phyloP scores from a whole-genome alignment of 2,329 filamentous ascomycete species.

The Colletotrichum karsti region DNA sequence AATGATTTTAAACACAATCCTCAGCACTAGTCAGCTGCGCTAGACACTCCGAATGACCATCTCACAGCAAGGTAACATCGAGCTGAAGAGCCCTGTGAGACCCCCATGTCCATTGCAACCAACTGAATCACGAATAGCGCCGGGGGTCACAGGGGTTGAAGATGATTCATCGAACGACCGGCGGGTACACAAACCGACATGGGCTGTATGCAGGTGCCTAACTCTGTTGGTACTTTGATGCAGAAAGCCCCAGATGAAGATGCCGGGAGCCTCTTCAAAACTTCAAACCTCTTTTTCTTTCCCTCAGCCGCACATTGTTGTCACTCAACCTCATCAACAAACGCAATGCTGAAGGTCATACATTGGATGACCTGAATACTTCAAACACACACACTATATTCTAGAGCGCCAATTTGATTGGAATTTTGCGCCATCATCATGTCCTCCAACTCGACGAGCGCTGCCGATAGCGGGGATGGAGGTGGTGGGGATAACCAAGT shows the following conservation, averaged over 20 bases:
- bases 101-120: background rate
- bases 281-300: background rate
- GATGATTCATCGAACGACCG: background rate
- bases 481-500: background rate
- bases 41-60: background rate
- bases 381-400: too few species aligned
- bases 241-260: background rate
- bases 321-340: too few species aligned
- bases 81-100: background rate
- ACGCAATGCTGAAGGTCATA: background rate
- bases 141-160: background rate
- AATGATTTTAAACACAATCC: background rate
- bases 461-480: background rate
- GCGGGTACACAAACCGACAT: background rate
- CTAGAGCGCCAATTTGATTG: background rate
- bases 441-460: background rate
- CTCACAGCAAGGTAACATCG: background rate
- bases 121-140: background rate
- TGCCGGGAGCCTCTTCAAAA: background rate
- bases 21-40: background rate
- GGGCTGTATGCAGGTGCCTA: constrained; percentile 5
- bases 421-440: background rate
- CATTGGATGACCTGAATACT: too few species aligned
- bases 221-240: background rate
- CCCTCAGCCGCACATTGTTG: too few species aligned